Base-by-base conservation (phyloP, 208 protist species). In the Acanthamoeba healyi region DNA sequence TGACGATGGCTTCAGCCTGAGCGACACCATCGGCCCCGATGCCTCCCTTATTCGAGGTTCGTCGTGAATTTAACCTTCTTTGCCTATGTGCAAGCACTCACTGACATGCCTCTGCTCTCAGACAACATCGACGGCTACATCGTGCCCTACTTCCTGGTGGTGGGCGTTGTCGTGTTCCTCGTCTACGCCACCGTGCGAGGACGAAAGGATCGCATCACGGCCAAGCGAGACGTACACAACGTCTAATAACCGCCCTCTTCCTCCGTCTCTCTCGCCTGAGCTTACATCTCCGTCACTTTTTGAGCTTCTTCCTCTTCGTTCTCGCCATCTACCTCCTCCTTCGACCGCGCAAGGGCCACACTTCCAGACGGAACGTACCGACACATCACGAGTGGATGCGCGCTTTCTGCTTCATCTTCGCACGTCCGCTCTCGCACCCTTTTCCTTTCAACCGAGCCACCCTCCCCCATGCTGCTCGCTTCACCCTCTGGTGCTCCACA, bases 61-160 rank as follows among this genome's bases (percentile, higher is more conserved):
- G 38, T 34, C n/a, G n/a, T n/a, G n/a, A n/a, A n/a, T n/a, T n/a
- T n/a, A n/a, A n/a, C n/a, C n/a, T n/a, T n/a, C n/a, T n/a, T n/a
- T n/a, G n/a, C n/a, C n/a, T n/a, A n/a, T n/a, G n/a, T n/a, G n/a
- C 9, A n/a, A 29, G 19, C 22, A 36, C n/a, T 32, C 5, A 58
- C 19, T 6, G 26, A 40, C 34, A 72, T 29, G 4, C 1, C 63
- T 17, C 26, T 4, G 22, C 7, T 5, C 40, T 79, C 72, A 84
- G 74, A 84, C n/a, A 84, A 84, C n/a, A 51, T 84, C 42, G 74
- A 84, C 9, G 74, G 74, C 26, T 84, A 84, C 46, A 84, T 84
- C 32, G 74, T 84, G 44, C 74, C 74, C 42, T 84, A 84, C 74
- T 84, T 84, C 74, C 38, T 84, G 44, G 74, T 84, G 74, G 74